Conservation (phyloP, 139 green algal species). For the Chlamydomonas applanata region DNA sequence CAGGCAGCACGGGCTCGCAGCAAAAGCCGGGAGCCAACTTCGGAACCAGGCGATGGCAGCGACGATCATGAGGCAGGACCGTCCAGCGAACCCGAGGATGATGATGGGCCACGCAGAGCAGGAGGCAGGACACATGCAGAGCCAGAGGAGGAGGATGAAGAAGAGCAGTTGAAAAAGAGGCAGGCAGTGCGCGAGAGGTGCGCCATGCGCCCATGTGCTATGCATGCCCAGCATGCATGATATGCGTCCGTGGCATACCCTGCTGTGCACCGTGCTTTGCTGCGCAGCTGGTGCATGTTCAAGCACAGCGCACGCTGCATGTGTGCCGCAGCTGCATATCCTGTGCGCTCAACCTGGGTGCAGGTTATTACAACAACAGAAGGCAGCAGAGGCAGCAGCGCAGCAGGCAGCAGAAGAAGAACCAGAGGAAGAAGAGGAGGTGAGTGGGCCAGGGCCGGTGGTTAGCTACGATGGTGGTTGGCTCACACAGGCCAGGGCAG, state of each 20-base stretch:
- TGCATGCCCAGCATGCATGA: not conserved
- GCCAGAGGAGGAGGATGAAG: slow-evolving; percentile 57
- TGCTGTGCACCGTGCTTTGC: too few relatives aligned
- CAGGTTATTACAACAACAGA: slow-evolving; percentile 50
- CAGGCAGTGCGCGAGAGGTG: slow-evolving; percentile 53
- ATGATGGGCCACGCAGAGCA: slow-evolving; percentile 24
- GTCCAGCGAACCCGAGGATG: slow-evolving; percentile 13
- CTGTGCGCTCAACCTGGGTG: not conserved
- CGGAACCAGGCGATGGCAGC: too few relatives aligned
- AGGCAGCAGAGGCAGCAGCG: slow-evolving; percentile 42
- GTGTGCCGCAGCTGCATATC: too few relatives aligned
- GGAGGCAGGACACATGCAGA: slow-evolving; percentile 22
- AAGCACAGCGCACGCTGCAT: too few relatives aligned
- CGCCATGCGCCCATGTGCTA: not conserved
- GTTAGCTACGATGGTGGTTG: not conserved
- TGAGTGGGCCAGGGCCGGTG: too few relatives aligned
- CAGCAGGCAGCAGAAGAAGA: slow-evolving; percentile 34
- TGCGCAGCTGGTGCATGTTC: too few relatives aligned
- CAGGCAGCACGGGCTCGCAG: slow-evolving; percentile 13
- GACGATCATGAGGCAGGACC: slow-evolving; percentile 21
- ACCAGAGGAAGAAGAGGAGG: slow-evolving; percentile 49
- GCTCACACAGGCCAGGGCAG: too few relatives aligned
- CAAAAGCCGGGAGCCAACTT: slow-evolving; percentile 11
- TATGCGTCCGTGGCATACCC: not conserved
- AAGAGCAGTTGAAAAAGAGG: slow-evolving; percentile 31